These are phyloP conservation scores for Trichothecium roseum DNA, from an alignment of 2,329 filamentous ascomycete species.

Conservation along the genomic window DNA sequence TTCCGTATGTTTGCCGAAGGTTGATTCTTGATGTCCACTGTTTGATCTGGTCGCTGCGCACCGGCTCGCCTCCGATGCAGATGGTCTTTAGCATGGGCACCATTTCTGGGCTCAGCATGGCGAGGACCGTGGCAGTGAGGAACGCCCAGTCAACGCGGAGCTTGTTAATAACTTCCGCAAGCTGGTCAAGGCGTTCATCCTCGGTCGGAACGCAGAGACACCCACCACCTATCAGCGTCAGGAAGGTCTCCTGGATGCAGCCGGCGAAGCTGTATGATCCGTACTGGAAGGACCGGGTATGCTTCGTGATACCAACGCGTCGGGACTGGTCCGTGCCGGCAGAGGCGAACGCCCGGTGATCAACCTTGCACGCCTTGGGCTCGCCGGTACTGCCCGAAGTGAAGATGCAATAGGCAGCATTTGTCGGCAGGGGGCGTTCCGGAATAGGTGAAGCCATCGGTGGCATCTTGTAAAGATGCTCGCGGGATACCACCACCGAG, in stretches of 20 bases:
- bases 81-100: constrained; percentile 6
- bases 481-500: not conserved
- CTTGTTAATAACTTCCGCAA: constrained; percentile 4
- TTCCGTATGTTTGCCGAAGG: no score
- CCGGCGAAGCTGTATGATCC: constrained; percentile 11
- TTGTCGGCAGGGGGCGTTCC: not conserved
- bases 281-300: constrained; percentile 8
- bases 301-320: not conserved
- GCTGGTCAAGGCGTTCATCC: constrained; percentile 5
- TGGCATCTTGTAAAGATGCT: not conserved
- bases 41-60: constrained; percentile 2
- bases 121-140: constrained; percentile 7
- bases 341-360: not conserved
- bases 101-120: constrained; percentile 6
- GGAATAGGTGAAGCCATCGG: not conserved
- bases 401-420: constrained; percentile 9
- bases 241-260: constrained; percentile 5
- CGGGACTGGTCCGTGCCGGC: constrained; percentile 3
- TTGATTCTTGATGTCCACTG: constrained; percentile 4
- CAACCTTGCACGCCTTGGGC: constrained; percentile 33
- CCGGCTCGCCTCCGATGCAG: constrained; percentile 8
- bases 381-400: constrained; percentile 13
- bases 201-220: constrained; percentile 12
- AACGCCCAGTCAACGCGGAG: constrained; percentile 2
- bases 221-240: constrained; percentile 6